Evolutionary conservation across 164 flowering plant genomes (phyloP).

Genomic region (Berberis thunbergii): DNA sequence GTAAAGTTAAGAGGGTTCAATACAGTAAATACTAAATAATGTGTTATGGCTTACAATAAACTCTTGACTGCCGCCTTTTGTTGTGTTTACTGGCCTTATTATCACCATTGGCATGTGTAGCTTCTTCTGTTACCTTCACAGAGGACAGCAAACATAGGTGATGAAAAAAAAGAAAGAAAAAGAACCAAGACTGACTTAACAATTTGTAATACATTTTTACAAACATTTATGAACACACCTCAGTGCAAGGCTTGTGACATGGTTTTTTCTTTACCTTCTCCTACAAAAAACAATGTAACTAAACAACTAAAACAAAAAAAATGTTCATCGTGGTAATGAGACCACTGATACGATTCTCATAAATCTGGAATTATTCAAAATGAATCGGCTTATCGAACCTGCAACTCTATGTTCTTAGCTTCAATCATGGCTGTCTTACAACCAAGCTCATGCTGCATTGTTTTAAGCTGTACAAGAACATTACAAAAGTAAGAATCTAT

Average conservation of each 20-base stretch:
- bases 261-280: constrained; percentile 14
- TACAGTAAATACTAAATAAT: too few species aligned
- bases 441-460: constrained; percentile 55
- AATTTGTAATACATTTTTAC: not conserved
- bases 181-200: not conserved
- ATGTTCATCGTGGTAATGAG: too few species aligned
- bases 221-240: constrained; percentile 5
- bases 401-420: constrained; percentile 31
- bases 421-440: constrained; percentile 52
- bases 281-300: constrained; percentile 13
- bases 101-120: constrained; percentile 8
- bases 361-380: not conserved
- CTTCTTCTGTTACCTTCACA: constrained; percentile 15
- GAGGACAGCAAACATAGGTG: constrained; percentile 3
- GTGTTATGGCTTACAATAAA: not conserved
- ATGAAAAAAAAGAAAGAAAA: not conserved
- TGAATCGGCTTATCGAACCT: constrained; percentile 27
- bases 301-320: not conserved
- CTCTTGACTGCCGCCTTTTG: not conserved
- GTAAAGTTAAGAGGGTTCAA: too few species aligned
- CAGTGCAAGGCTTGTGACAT: constrained; percentile 11
- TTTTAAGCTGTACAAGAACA: constrained; percentile 40
- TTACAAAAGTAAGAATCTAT: not conserved
- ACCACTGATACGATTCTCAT: not conserved
- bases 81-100: constrained; percentile 12